These are phyloP conservation scores for Ambrosia artemisiifolia DNA, from an alignment of 129 eudicot species.

Conservation along the genomic window DNA sequence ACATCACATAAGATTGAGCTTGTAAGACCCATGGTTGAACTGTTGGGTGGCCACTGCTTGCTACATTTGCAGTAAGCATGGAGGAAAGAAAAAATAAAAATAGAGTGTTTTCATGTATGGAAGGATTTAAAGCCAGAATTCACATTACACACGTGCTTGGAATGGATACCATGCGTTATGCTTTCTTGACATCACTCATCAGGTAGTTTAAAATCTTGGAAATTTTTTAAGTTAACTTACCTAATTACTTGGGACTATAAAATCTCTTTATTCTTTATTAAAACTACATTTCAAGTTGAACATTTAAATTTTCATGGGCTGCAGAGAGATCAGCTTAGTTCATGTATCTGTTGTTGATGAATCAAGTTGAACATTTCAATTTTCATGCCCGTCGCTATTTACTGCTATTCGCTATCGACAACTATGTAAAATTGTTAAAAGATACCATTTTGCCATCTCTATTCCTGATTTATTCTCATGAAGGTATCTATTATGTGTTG, in stretches of 20 bases:
- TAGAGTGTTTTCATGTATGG: constrained; percentile 80
- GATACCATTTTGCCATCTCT: not conserved
- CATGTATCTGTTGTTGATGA: not conserved
- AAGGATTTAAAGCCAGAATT: constrained; percentile 90
- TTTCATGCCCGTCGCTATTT: no score
- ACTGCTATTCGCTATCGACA: no score
- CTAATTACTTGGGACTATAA: constrained; percentile 5
- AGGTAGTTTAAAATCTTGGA: constrained; percentile 42
- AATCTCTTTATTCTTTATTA: not conserved
- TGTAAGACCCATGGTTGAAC: constrained; percentile 90
- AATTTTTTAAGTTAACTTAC: not conserved
- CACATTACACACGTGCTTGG: constrained; percentile 91
- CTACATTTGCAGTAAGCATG: constrained; percentile 92
- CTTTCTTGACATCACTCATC: constrained; percentile 82
- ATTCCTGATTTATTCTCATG: constrained; percentile 12
- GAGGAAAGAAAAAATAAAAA: constrained; percentile 92
- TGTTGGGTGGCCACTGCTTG: constrained; percentile 97
- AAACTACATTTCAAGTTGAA: not conserved
- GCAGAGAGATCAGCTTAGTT: constrained; percentile 1
- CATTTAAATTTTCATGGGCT: not conserved
- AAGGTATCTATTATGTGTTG: constrained; percentile 18
- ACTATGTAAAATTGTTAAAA: no score
- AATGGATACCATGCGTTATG: constrained; percentile 99
- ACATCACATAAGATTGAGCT: no score
- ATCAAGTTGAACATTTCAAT: no score